phyloP scores from a whole-genome alignment of 192 early-diverging fungal genomes.

The Backusella psychrophila region DNA sequence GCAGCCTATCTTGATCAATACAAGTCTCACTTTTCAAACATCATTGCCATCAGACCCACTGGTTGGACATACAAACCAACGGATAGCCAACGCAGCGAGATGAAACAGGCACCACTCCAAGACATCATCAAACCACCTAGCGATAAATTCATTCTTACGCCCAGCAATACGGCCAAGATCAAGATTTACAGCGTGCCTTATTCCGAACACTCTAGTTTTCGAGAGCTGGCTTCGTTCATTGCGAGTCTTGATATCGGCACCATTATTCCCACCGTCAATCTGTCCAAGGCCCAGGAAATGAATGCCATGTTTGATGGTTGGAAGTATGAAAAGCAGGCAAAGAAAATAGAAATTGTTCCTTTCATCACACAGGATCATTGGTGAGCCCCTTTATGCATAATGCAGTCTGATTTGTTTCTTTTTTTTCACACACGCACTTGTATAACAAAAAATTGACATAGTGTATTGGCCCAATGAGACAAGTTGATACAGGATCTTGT shows the following conservation, averaged over 20 bases:
- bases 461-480: too few relatives aligned
- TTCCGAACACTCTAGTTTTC: slow-evolving; percentile 90
- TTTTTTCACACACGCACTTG: background rate
- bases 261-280: slow-evolving; percentile 80
- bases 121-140: background rate
- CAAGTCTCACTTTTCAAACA: slow-evolving; percentile 49
- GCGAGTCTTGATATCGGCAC: slow-evolving; percentile 50
- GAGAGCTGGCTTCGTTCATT: slow-evolving; percentile 79
- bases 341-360: background rate
- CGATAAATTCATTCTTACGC: background rate
- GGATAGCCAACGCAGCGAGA: background rate
- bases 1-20: slow-evolving; percentile 47
- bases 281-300: background rate
- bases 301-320: background rate
- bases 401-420: background rate
- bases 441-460: too few relatives aligned
- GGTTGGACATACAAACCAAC: slow-evolving; percentile 77
- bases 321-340: slow-evolving; percentile 5
- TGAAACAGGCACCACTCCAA: background rate
- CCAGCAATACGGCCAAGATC: slow-evolving; percentile 16
- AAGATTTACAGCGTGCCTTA: slow-evolving; percentile 77
- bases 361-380: slow-evolving; percentile 8
- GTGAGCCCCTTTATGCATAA: background rate
- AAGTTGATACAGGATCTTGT: too few relatives aligned
- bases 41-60: slow-evolving; percentile 86